Percentiles rank a stretch among this genome's conserved stretches.
These are phyloP conservation scores for Paramecium primaurelia DNA, from an alignment of 73 alveolate species.

Conservation along the genomic window DNA sequence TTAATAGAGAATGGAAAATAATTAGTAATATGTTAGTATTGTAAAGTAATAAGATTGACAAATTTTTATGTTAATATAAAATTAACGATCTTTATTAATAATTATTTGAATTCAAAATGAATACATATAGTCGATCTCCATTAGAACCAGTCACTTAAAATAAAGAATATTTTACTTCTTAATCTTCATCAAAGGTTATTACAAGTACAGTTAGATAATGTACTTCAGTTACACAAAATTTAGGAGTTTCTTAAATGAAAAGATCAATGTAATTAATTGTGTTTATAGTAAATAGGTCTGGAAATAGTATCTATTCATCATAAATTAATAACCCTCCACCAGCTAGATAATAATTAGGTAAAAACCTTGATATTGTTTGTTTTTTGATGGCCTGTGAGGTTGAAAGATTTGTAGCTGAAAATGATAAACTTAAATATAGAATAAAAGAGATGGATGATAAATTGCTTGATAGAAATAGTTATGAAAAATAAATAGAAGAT, in stretches of 20 bases:
- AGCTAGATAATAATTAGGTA: background rate
- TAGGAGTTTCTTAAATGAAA: background rate
- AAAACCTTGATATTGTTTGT: constrained; percentile 34
- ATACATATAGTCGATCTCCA: constrained; percentile 11
- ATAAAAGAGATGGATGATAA: constrained; percentile 49
- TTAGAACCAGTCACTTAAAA: background rate
- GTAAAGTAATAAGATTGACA: background rate
- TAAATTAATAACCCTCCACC: constrained; percentile 35
- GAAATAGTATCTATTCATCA: constrained; percentile 4
- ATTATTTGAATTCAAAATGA: constrained; percentile 8
- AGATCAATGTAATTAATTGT: background rate
- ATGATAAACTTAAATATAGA: constrained; percentile 37
- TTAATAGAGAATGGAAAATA: background rate
- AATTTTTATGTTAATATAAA: background rate
- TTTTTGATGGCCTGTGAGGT: constrained; percentile 35
- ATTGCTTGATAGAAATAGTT: constrained; percentile 44
- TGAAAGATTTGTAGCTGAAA: constrained; percentile 24
- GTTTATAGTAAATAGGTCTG: background rate
- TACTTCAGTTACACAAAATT: background rate
- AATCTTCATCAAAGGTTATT: background rate
- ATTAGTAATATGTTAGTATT: background rate
- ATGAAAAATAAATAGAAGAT: constrained; percentile 45
- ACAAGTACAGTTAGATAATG: constrained; percentile 29
- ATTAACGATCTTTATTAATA: background rate
- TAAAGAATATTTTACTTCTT: background rate